A percentile compares a stretch with the other conserved stretches of the same genome.
Conservation (phyloP, 495 filamentous ascomycete genomes). For the Collariella sp. region DNA sequence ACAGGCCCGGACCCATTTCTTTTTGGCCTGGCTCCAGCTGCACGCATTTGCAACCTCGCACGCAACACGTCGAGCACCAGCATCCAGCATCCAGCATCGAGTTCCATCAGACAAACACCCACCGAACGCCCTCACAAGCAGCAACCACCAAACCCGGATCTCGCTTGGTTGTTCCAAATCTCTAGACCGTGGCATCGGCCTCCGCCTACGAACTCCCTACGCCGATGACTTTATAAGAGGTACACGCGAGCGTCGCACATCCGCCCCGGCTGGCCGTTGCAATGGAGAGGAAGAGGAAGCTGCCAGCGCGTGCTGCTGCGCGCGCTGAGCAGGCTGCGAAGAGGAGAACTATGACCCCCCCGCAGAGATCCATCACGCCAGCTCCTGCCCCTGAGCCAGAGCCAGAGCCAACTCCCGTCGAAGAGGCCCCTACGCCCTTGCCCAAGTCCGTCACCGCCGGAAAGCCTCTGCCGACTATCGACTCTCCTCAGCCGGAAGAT, state of each 20-base stretch:
- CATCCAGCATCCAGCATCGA: no score
- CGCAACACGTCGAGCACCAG: background rate
- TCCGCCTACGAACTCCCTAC: background rate
- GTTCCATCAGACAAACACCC: background rate
- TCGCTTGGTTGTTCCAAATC: background rate
- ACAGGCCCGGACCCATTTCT: constrained; percentile 16
- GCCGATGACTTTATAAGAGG: constrained; percentile 23
- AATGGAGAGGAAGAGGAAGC: constrained; percentile 52
- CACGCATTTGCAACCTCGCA: constrained; percentile 12
- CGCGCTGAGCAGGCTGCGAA: constrained; percentile 44
- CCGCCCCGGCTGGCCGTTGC: constrained; percentile 16
- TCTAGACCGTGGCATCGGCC: background rate
- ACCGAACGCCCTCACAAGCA: background rate
- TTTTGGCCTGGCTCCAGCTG: constrained; percentile 3
- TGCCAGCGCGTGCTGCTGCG: constrained; percentile 46
- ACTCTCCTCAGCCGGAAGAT: constrained; percentile 55
- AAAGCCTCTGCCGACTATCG: constrained; percentile 65
- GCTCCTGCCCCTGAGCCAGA: constrained; percentile 25
- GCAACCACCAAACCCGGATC: background rate
- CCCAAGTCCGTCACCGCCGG: constrained; percentile 46
- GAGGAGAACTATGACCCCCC: constrained; percentile 38
- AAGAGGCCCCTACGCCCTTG: constrained; percentile 47
- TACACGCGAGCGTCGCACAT: constrained; percentile 7
- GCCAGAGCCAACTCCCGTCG: constrained; percentile 20
- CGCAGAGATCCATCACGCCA: constrained; percentile 30